These are phyloP conservation scores for Hibiscus syriacus DNA, from an alignment of 345 rosid genomes.

Conservation along the genomic window DNA sequence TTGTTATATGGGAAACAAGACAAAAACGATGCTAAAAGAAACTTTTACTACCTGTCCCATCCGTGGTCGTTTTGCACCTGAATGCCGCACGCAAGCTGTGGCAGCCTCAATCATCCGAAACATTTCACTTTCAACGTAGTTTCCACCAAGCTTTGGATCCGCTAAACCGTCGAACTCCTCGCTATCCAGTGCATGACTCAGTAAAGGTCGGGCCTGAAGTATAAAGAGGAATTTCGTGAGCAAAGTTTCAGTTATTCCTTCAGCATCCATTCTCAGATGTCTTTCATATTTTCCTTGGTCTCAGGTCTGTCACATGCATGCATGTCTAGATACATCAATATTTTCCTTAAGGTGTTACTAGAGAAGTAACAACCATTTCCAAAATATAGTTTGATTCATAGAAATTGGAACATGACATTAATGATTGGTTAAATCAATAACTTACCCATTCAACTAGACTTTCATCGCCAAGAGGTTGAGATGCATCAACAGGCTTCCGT, in stretches of 20 bases:
- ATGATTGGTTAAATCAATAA: neutral
- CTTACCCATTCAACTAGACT: conserved; percentile 96
- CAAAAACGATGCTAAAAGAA: neutral
- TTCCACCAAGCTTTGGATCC: conserved; percentile 69
- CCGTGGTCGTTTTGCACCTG: conserved; percentile 79
- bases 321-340: neutral
- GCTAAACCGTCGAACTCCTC: conserved; percentile 50
- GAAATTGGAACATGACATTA: neutral
- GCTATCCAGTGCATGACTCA: conserved; percentile 60
- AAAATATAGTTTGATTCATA: neutral
- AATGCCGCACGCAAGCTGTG: conserved; percentile 86
- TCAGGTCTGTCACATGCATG: neutral
- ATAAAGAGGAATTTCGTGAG: conserved; percentile 8
- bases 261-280: neutral
- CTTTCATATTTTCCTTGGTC: neutral
- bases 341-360: neutral
- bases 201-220: conserved; percentile 82
- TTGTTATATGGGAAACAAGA: neutral
- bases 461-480: conserved; percentile 89
- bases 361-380: neutral
- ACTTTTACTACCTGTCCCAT: conserved; percentile 72
- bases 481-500: conserved; percentile 84
- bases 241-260: conserved; percentile 3
- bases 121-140: conserved; percentile 61
- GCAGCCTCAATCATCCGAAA: conserved; percentile 84